A percentile compares a stretch with the other conserved stretches of the same genome.
Conservation (phyloP, 345 rosid species). For the Mercurialis annua region DNA sequence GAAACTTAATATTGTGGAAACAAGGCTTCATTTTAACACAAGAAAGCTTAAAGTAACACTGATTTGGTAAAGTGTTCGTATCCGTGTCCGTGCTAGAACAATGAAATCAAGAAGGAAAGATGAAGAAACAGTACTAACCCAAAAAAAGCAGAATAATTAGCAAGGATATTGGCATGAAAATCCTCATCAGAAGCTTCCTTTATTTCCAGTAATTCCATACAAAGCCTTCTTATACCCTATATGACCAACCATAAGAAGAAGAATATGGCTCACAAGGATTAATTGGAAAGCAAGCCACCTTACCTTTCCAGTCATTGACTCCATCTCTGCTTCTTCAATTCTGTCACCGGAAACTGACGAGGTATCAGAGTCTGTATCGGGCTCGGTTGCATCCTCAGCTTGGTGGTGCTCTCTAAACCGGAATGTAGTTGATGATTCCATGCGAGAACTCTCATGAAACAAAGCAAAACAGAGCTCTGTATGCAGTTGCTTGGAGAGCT, state of each 20-base stretch:
- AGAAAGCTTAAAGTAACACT: no score
- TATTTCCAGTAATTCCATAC: conserved; percentile 52
- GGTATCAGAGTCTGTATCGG: conserved; percentile 32
- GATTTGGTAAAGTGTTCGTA: no score
- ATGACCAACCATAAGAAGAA: neutral
- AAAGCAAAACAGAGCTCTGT: neutral
- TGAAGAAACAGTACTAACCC: conserved; percentile 35
- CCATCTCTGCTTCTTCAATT: conserved; percentile 37
- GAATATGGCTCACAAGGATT: neutral
- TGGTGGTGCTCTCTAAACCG: conserved; percentile 46
- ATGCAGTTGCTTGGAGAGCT: conserved; percentile 10
- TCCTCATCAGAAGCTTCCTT: conserved; percentile 59
- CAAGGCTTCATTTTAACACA: no score
- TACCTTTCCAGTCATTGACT: conserved; percentile 59
- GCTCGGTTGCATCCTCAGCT: conserved; percentile 24
- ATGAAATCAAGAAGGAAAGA: neutral
- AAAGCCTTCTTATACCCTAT: conserved; percentile 55
- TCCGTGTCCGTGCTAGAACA: no score
- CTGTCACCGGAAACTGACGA: conserved; percentile 33
- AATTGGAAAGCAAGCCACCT: neutral
- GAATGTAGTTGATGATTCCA: conserved; percentile 47
- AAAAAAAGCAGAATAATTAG: conserved; percentile 43
- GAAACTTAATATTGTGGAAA: no score
- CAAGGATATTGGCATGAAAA: conserved; percentile 40
- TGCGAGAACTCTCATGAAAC: conserved; percentile 14